Conservation (phyloP, 2,329 filamentous ascomycete genomes). For the Ramularia endophylla region DNA sequence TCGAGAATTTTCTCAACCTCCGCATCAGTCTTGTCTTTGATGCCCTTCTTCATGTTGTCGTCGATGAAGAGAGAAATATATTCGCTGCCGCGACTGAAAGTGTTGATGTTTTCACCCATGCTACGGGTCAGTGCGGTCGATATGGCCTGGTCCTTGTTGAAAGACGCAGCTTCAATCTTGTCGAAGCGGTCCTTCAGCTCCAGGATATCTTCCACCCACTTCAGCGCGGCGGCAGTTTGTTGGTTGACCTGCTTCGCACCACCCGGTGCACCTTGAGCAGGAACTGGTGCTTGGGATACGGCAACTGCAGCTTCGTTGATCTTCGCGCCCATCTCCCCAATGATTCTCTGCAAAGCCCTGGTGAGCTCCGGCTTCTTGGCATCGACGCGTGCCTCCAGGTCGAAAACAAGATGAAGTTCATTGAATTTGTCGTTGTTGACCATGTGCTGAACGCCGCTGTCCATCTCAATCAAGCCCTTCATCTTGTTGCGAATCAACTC, state of each 20-base stretch:
- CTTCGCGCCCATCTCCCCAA: slow-evolving; percentile 73
- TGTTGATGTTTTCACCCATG: slow-evolving; percentile 89
- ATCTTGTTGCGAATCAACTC: slow-evolving; percentile 75
- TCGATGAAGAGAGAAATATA: slow-evolving; percentile 96
- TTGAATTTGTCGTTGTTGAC: slow-evolving; percentile 79
- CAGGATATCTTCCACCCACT: slow-evolving; percentile 92
- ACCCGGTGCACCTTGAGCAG: slow-evolving; percentile 41
- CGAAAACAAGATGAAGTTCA: slow-evolving; percentile 75
- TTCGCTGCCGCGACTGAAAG: slow-evolving; percentile 76
- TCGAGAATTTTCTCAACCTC: slow-evolving; percentile 82
- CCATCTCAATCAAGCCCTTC: slow-evolving; percentile 74
- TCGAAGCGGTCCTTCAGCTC: slow-evolving; percentile 86
- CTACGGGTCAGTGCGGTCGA: slow-evolving; percentile 80
- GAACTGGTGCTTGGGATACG: slow-evolving; percentile 50
- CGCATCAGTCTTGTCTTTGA: slow-evolving; percentile 84
- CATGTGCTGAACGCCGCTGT: slow-evolving; percentile 84
- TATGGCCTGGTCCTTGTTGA: slow-evolving; percentile 67
- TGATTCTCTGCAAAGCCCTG: slow-evolving; percentile 63
- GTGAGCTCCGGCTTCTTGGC: slow-evolving; percentile 64
- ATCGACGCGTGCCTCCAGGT: slow-evolving; percentile 73
- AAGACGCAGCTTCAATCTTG: slow-evolving; percentile 65
- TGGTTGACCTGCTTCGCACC: slow-evolving; percentile 54
- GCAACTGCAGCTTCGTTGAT: slow-evolving; percentile 64
- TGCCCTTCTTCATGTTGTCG: slow-evolving; percentile 88
- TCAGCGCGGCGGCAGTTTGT: slow-evolving; percentile 80